Base-by-base conservation (phyloP, 495 filamentous ascomycete species). In the Aspergillus cavernicola region DNA sequence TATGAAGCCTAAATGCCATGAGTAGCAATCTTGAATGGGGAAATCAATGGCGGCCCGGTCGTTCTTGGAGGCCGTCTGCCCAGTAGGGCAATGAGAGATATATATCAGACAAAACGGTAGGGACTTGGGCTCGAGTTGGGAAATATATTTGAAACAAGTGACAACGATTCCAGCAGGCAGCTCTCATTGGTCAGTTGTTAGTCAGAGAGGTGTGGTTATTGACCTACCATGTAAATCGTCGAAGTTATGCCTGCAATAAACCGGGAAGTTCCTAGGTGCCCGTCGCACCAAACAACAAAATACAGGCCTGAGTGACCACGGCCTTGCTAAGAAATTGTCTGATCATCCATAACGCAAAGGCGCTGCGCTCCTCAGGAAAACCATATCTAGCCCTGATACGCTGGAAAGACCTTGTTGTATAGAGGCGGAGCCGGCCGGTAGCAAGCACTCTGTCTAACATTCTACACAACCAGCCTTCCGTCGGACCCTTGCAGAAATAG, bases 401-500 rank as follows among this genome's bases (percentile, higher is more conserved):
- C 35, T 39, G 33, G 11, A 32, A 46, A 40, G 40, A n/a, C 31
- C 33, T 33, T 36, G 38, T 35, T 36, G 50, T 20, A 45, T 19
- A 38, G 15, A 20, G 22, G 19, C 40, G 32, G 44, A 50, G 44
- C 45, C 22, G 44, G 42, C 45, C 59, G 53, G 52, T 38, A 53
- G 49, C 44, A 40, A 50, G 44, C 47, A 48, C 61, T 26, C 50
- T 55, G 59, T 64, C 57, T 58, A 60, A 66, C 59, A 58, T 50
- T 57, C 61, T 68, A 66, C 66, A 65, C 63, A 65, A 58, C 63
- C 57, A 64, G 54, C 59, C 44, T 65, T 58, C 62, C 63, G 59
- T 51, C 70, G 70, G 70, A 64, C 63, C 66, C 68, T 73, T 73
- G 68, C 70, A 73, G 68, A 24, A 39, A 26, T n/a, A 26, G 37